Percentiles rank a stretch among this genome's conserved stretches.
These are phyloP conservation scores for Penicillium parvum DNA, from an alignment of 495 filamentous ascomycete genomes.

Conservation along the genomic window DNA sequence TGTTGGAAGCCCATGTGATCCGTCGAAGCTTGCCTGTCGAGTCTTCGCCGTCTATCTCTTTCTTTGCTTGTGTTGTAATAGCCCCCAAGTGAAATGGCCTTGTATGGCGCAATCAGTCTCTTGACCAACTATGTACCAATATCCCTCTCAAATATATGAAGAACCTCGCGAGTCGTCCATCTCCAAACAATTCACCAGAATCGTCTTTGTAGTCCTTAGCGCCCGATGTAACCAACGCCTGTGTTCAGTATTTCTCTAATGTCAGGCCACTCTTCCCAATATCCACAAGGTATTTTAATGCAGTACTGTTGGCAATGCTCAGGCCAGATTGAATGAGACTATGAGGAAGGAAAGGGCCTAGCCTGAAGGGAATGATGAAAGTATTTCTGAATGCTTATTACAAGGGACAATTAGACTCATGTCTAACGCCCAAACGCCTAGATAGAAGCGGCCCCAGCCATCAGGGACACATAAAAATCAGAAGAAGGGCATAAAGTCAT, in stretches of 20 bases:
- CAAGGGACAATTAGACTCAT: neutral
- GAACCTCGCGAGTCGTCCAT: neutral
- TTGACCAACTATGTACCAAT: conserved; percentile 16
- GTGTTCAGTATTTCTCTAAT: no score
- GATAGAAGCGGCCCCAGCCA: neutral
- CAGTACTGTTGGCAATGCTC: no score
- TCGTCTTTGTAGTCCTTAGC: no score
- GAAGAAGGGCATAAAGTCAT: conserved; percentile 15
- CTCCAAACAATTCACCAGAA: neutral
- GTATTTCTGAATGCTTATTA: no score
- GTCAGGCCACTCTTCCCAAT: no score
- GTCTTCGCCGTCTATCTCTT: neutral
- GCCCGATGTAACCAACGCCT: no score
- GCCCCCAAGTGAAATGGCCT: conserved; percentile 1
- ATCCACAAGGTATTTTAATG: no score
- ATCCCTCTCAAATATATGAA: conserved; percentile 12
- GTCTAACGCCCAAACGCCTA: neutral
- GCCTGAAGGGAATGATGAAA: no score
- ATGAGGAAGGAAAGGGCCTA: no score
- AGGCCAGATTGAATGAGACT: no score
- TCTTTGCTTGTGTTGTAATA: conserved; percentile 12
- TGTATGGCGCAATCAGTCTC: neutral
- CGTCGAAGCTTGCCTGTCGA: neutral
- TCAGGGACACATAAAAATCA: neutral
- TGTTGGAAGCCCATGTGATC: neutral